Percentiles rank a stretch among this genome's conserved stretches.
Conservation (phyloP, 2,329 filamentous ascomycete genomes). For the Botrytis medusae region DNA sequence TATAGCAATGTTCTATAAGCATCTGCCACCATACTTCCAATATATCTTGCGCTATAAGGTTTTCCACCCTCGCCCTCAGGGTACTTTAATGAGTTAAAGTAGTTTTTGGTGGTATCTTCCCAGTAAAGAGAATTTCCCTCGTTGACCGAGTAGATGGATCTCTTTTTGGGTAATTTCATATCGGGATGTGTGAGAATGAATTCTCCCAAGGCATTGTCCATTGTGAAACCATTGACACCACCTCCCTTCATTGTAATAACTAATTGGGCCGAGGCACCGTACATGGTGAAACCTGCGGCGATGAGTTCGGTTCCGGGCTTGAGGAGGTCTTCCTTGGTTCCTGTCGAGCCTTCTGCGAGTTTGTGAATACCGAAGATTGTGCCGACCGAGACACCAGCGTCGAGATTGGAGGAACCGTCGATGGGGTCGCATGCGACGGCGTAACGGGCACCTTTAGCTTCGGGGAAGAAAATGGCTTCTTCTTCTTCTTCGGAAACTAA, state of each 20-base stretch:
- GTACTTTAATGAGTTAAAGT: slow-evolving; percentile 86
- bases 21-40: slow-evolving; percentile 97
- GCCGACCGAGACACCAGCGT: slow-evolving; percentile 95
- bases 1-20: slow-evolving; percentile 95
- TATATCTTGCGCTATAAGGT: slow-evolving; percentile 93
- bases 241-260: slow-evolving; percentile 96
- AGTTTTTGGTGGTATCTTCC: slow-evolving; percentile 82
- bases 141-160: slow-evolving; percentile 95
- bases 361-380: slow-evolving; percentile 97
- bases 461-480: slow-evolving; percentile 80
- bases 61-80: slow-evolving; percentile 69
- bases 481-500: slow-evolving; percentile 99
- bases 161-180: slow-evolving; percentile 80
- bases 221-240: slow-evolving; percentile 93
- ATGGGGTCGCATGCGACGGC: slow-evolving; percentile 97
- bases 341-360: slow-evolving; percentile 72
- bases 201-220: slow-evolving; percentile 94
- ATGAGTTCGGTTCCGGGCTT: slow-evolving; percentile 88
- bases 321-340: slow-evolving; percentile 81
- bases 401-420: slow-evolving; percentile 94
- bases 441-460: slow-evolving; percentile 76
- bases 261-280: slow-evolving; percentile 92
- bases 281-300: slow-evolving; percentile 99
- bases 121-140: slow-evolving; percentile 98
- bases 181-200: slow-evolving; percentile 97